These are phyloP conservation scores for Asterochloris erici DNA, from an alignment of 139 green algal species.

Conservation along the genomic window DNA sequence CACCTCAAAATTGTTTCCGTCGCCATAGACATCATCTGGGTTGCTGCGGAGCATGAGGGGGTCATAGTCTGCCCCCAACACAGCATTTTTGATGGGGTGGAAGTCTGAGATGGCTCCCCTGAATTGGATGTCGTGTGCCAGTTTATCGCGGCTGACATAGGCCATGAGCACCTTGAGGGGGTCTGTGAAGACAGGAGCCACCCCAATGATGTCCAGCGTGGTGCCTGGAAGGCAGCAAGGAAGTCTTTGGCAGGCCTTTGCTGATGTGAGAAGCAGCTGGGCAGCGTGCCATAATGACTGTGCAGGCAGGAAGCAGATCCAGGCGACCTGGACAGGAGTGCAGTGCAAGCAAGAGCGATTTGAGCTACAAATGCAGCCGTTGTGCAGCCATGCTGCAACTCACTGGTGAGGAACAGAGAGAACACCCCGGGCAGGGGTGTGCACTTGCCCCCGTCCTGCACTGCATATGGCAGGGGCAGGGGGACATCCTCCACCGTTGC, in stretches of 20 bases:
- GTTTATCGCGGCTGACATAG: slow-evolving; percentile 42
- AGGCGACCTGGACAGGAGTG: not conserved
- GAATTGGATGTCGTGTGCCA: slow-evolving; percentile 81
- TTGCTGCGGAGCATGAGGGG: slow-evolving; percentile 56
- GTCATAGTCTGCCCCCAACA: slow-evolving; percentile 61
- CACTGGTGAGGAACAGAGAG: slow-evolving; percentile 14
- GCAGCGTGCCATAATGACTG: not conserved
- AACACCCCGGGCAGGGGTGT: slow-evolving; percentile 6
- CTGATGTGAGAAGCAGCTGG: too few relatives aligned
- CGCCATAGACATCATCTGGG: slow-evolving; percentile 72
- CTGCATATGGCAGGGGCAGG: slow-evolving; percentile 11
- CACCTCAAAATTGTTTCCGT: slow-evolving; percentile 83
- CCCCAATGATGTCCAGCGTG: slow-evolving; percentile 4
- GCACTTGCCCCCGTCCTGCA: slow-evolving; percentile 8
- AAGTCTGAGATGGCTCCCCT: slow-evolving; percentile 81
- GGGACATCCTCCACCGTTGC: not conserved
- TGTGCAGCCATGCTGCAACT: not conserved
- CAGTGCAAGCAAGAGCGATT: not conserved
- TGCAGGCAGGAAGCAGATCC: not conserved
- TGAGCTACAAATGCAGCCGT: not conserved
- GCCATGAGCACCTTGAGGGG: slow-evolving; percentile 2
- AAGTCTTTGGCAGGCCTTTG: too few relatives aligned
- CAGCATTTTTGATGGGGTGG: slow-evolving; percentile 53
- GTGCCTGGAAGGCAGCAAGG: not conserved
- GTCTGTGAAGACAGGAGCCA: not conserved